phyloP scores from a whole-genome alignment of 1,139 yeast species.

The Candida sanyaensis region DNA sequence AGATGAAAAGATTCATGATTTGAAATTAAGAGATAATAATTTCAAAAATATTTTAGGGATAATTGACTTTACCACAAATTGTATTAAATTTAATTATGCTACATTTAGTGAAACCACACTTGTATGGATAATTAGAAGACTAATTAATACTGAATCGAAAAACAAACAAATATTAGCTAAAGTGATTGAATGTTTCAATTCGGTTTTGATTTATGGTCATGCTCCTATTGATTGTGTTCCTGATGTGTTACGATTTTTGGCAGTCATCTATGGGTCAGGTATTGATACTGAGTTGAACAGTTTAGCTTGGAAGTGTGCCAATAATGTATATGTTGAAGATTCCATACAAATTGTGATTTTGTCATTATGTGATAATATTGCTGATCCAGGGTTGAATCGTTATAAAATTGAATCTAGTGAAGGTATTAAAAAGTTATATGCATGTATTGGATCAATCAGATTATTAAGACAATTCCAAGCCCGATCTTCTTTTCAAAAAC shows the following conservation, averaged over 20 bases:
- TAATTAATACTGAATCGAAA: conserved; percentile 46
- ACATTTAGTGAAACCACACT: conserved; percentile 45
- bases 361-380: conserved; percentile 27
- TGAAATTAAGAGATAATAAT: conserved; percentile 13
- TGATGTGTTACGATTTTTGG: conserved; percentile 46
- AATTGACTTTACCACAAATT: conserved; percentile 39
- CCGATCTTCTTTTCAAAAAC: conserved; percentile 15
- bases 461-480: conserved; percentile 24
- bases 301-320: conserved; percentile 37
- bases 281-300: conserved; percentile 38
- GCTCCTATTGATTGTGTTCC: conserved; percentile 44
- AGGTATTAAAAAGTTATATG: conserved; percentile 23
- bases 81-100: conserved; percentile 51
- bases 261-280: conserved; percentile 37
- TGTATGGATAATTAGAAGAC: conserved; percentile 30
- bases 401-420: conserved; percentile 13
- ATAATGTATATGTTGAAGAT: conserved; percentile 22
- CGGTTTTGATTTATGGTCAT: conserved; percentile 48
- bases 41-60: conserved; percentile 23
- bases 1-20: conserved; percentile 7
- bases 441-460: conserved; percentile 54
- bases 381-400: conserved; percentile 27
- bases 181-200: conserved; percentile 47
- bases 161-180: conserved; percentile 38
- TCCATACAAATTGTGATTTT: conserved; percentile 21